Evolutionary conservation across 2,329 filamentous ascomycete species (phyloP), one percentile per base, ranked within the genome.

Genomic region (Coniochaeta hoffmannii): DNA sequence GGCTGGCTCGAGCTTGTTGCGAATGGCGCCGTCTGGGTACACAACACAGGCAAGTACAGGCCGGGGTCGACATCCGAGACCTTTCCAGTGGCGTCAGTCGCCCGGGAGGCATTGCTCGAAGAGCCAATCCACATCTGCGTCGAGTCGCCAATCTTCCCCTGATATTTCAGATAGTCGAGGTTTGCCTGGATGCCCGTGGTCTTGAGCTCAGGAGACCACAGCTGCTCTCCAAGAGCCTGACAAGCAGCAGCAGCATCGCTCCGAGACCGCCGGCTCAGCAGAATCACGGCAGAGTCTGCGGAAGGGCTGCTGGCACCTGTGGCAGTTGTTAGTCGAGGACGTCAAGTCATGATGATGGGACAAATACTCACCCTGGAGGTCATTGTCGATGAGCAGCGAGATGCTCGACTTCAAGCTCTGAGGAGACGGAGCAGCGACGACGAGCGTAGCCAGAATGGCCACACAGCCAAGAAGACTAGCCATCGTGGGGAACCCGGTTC

Each of bases 1-100:
- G 41, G 41, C 19, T 68, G 64, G 1, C 54, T 62, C 0, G 64
- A 60, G 9, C 60, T 56, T 31, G 63, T 71, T 12, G 72, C 74
- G 56, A 71, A 72, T 0, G 74, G 73, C 2, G 74, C 74, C 2
- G 69, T 68, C 55, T 76, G 72, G 3, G 72, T 73, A 57, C 74
- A 76, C n/a, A 77, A 55, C 0, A 67, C 72, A 1, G 69, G 68
- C 3, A 74, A 61, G 35, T 56, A 32, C 15, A 57, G 54, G 22
- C 60, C 36, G 24, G 55, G 55, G 38, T 56, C 50, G 24, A 56
- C 54, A 4, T 56, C 31, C 4, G 63, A 58, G 11, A 69, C 52
- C 2, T 55, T 34, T 5, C 71, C 69, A 8, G 58, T 56, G 22
- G 56, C 59, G 22, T 65, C 65, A 26, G 75, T 62, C 0, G 66